phyloP scores from a whole-genome alignment of 2,329 filamentous ascomycete genomes.

The Sporothrix variecibatus region DNA sequence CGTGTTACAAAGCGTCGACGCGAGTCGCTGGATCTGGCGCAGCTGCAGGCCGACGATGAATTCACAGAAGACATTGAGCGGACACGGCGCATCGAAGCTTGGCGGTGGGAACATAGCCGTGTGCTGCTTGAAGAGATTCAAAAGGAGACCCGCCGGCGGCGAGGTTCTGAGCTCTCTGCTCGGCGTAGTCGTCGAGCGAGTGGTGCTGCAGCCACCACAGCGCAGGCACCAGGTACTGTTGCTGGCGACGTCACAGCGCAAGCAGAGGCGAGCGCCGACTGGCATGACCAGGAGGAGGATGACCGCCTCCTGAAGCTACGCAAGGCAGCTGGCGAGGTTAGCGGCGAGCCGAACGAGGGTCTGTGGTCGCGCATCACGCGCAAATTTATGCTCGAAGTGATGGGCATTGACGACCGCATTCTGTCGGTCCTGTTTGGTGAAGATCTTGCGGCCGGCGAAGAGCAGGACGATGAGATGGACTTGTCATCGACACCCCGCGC shows the following conservation, averaged over 20 bases:
- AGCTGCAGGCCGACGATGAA: conserved; percentile 55
- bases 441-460: conserved; percentile 57
- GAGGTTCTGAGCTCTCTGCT: conserved; percentile 60
- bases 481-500: conserved; percentile 52
- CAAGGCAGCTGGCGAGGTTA: conserved; percentile 31
- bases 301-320: conserved; percentile 31
- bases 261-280: conserved; percentile 38
- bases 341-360: conserved; percentile 55
- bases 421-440: conserved; percentile 88
- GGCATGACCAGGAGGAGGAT: conserved; percentile 55
- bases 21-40: conserved; percentile 55
- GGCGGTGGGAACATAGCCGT: conserved; percentile 87
- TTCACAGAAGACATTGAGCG: conserved; percentile 68
- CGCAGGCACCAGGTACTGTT: not conserved
- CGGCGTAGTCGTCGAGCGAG: not conserved
- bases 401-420: conserved; percentile 85
- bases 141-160: conserved; percentile 72
- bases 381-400: conserved; percentile 82
- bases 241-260: not conserved
- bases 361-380: conserved; percentile 81
- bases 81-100: conserved; percentile 82
- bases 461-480: conserved; percentile 33
- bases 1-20: conserved; percentile 55
- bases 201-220: not conserved
- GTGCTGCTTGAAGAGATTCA: conserved; percentile 86